Conservation (phyloP, 2,329 filamentous ascomycete species). For the Pleurostoma richardsiae region DNA sequence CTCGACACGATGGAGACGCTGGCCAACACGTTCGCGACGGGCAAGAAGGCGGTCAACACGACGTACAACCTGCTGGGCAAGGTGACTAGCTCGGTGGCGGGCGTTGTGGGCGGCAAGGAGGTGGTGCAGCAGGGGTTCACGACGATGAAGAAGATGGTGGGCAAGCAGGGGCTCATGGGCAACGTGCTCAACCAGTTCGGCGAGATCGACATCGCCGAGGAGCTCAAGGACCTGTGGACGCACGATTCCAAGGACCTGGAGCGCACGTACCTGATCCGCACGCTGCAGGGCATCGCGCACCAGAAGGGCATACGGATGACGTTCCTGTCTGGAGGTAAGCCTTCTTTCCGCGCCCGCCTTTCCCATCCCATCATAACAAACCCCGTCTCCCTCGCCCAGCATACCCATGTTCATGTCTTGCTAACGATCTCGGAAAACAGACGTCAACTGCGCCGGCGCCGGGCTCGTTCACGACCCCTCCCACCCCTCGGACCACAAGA, state of each 20-base stretch:
- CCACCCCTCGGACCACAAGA: constrained; percentile 91
- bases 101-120: constrained; percentile 91
- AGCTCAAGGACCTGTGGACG: constrained; percentile 95
- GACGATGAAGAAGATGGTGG: constrained; percentile 92
- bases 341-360: constrained; percentile 1
- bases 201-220: constrained; percentile 90
- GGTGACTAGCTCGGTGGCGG: constrained; percentile 89
- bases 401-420: constrained; percentile 13
- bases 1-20: constrained; percentile 89
- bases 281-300: constrained; percentile 88
- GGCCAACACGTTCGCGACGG: constrained; percentile 84
- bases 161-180: constrained; percentile 93
- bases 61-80: constrained; percentile 96
- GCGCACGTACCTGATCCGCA: constrained; percentile 92
- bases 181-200: constrained; percentile 94
- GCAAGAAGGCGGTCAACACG: constrained; percentile 94
- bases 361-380: background rate
- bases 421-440: constrained; percentile 25
- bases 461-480: constrained; percentile 91
- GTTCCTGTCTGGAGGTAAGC: constrained; percentile 80
- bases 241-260: constrained; percentile 97
- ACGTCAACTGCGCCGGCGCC: constrained; percentile 86
- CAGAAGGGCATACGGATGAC: constrained; percentile 97
- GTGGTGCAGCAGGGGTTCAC: constrained; percentile 90
- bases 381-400: background rate